Evolutionary conservation across 2,329 filamentous ascomycete species (phyloP).

Genomic region (Byssothecium circinans): DNA sequence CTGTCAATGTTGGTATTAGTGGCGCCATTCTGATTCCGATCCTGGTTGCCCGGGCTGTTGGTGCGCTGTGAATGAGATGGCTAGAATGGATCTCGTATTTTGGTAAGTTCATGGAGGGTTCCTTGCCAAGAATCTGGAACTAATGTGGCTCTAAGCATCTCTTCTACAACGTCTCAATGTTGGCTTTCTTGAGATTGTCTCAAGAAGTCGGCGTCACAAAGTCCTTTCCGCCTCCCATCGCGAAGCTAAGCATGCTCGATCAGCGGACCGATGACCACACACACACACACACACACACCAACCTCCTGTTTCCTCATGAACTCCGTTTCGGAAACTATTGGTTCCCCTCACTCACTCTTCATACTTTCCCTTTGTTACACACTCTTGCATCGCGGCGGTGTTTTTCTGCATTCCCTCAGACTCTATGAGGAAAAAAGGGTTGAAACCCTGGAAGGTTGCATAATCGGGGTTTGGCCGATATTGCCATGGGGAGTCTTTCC

Average conservation of each 20-base stretch:
- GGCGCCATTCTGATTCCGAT: slow-evolving; percentile 30
- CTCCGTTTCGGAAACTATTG: no score
- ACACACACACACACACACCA: no score
- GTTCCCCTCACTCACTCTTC: no score
- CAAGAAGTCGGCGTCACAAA: background rate
- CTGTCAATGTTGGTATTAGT: slow-evolving; percentile 28
- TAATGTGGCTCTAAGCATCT: background rate
- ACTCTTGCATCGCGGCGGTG: slow-evolving; percentile 3
- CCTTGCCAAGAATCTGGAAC: background rate
- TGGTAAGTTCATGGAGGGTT: background rate
- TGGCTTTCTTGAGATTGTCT: background rate
- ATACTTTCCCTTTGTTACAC: slow-evolving; percentile 7
- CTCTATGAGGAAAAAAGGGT: background rate
- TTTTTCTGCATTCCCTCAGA: background rate
- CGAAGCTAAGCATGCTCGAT: background rate
- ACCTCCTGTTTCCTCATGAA: no score
- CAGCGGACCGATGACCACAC: background rate
- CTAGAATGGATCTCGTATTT: background rate
- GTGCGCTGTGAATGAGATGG: slow-evolving; percentile 2
- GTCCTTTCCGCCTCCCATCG: background rate
- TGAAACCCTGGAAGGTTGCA: background rate
- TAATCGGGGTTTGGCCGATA: no score
- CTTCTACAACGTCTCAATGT: background rate
- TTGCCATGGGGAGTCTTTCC: background rate
- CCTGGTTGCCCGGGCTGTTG: slow-evolving; percentile 11